phyloP scores from a whole-genome alignment of 495 filamentous ascomycete species.

The Penicillium flavigenum region DNA sequence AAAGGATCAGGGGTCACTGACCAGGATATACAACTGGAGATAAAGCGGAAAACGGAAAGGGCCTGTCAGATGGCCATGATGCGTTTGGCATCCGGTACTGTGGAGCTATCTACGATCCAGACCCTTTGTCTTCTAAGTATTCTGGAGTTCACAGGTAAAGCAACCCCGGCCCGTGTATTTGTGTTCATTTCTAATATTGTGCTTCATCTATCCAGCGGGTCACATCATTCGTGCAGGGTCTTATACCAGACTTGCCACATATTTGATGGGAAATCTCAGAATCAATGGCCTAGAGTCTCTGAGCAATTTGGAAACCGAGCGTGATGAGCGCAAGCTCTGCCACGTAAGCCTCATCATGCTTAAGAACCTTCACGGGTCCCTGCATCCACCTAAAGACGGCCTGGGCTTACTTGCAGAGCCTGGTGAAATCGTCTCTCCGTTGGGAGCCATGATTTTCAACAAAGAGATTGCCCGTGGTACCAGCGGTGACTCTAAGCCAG shows the following conservation, averaged over 20 bases:
- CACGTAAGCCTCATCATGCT: slow-evolving; percentile 42
- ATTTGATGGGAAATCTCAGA: slow-evolving; percentile 37
- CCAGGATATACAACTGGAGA: slow-evolving; percentile 13
- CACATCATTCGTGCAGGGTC: slow-evolving; percentile 39
- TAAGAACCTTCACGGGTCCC: slow-evolving; percentile 34
- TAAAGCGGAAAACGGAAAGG: slow-evolving; percentile 28
- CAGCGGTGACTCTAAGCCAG: slow-evolving; percentile 23
- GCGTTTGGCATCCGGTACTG: slow-evolving; percentile 31
- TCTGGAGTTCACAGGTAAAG: slow-evolving; percentile 43
- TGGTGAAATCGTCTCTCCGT: neutral
- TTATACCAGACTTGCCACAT: slow-evolving; percentile 36
- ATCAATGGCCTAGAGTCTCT: slow-evolving; percentile 22
- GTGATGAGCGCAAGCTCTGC: slow-evolving; percentile 40
- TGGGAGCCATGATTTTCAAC: slow-evolving; percentile 8
- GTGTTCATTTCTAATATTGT: neutral
- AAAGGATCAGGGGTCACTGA: slow-evolving; percentile 13
- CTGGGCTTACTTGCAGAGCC: neutral
- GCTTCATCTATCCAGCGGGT: slow-evolving; percentile 25
- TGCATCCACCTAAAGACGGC: slow-evolving; percentile 10
- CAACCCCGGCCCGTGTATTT: neutral
- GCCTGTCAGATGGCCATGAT: slow-evolving; percentile 33
- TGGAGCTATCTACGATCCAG: slow-evolving; percentile 46
- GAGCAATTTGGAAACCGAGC: slow-evolving; percentile 25
- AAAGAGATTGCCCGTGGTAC: slow-evolving; percentile 4
- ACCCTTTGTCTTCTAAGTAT: slow-evolving; percentile 41